Evolutionary conservation across 1,284 basidiomycete genomes (phyloP).

Genomic region (Rhodotorula sp.): DNA sequence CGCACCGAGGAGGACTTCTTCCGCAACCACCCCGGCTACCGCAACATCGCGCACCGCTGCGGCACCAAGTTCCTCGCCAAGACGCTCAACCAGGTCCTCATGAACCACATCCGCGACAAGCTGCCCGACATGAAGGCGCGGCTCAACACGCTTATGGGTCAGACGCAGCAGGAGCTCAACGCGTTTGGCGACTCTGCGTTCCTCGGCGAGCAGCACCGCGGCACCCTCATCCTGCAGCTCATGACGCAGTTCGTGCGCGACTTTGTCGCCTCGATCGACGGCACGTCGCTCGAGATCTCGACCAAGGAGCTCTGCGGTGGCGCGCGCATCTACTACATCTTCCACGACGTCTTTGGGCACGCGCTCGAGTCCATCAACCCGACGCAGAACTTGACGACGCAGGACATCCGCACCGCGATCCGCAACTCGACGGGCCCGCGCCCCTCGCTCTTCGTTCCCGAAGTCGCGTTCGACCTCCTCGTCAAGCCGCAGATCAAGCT

Average conservation of each 20-base stretch:
- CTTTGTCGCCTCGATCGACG: conserved; percentile 96
- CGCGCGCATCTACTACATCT: conserved; percentile 98
- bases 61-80: conserved; percentile 94
- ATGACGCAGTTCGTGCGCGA: conserved; percentile 99
- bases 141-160: conserved; percentile 96
- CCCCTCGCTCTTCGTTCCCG: conserved; percentile 94
- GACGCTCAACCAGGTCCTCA: conserved; percentile 90
- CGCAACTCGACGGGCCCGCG: conserved; percentile 96
- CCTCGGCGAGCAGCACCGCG: conserved; percentile 83
- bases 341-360: conserved; percentile 96
- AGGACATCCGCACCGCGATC: conserved; percentile 97
- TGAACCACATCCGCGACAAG: conserved; percentile 98
- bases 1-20: conserved; percentile 92
- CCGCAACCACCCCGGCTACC: conserved; percentile 81
- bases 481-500: conserved; percentile 99
- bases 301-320: conserved; percentile 99
- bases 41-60: conserved; percentile 95
- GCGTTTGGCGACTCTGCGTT: conserved; percentile 92
- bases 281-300: conserved; percentile 94
- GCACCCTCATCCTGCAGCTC: conserved; percentile 81
- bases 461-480: conserved; percentile 93
- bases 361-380: conserved; percentile 89
- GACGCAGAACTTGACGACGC: conserved; percentile 83
- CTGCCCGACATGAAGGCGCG: conserved; percentile 99
- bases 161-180: conserved; percentile 96